These are phyloP conservation scores for Fusarium sp. DNA, from an alignment of 2,329 filamentous ascomycete genomes.

Conservation along the genomic window DNA sequence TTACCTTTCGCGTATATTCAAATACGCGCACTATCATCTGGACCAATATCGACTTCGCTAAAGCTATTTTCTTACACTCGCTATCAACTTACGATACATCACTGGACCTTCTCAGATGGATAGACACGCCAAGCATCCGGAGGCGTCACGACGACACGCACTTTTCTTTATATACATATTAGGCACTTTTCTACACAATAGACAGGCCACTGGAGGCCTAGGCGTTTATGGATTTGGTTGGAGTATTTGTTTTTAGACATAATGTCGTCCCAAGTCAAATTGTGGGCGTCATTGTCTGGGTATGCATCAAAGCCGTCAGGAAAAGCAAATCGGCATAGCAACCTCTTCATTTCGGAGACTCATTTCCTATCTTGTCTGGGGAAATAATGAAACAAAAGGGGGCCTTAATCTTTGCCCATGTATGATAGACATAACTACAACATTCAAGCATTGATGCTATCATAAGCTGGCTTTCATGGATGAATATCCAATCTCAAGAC, in stretches of 20 bases:
- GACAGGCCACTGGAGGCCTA: constrained; percentile 26
- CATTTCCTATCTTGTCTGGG: not conserved
- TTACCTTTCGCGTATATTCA: constrained; percentile 1
- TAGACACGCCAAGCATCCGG: constrained; percentile 27
- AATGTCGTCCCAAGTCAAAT: not conserved
- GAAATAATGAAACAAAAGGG: constrained; percentile 1
- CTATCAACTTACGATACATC: constrained; percentile 27
- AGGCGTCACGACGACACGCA: constrained; percentile 40
- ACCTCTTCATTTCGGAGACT: constrained; percentile 3
- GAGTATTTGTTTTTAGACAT: constrained; percentile 13
- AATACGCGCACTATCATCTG: constrained; percentile 12
- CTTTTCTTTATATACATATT: constrained; percentile 27
- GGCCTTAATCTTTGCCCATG: not conserved
- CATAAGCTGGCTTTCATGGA: not conserved
- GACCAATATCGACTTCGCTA: not conserved
- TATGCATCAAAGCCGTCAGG: not conserved
- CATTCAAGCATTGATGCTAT: not conserved
- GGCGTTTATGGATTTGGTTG: constrained; percentile 20
- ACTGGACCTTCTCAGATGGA: constrained; percentile 24
- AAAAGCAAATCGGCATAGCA: not conserved
- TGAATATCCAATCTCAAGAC: not conserved
- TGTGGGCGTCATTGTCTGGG: not conserved
- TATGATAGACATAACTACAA: constrained; percentile 1
- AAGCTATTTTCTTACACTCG: constrained; percentile 19
- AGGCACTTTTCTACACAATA: constrained; percentile 31